phyloP scores from a whole-genome alignment of 2,329 filamentous ascomycete species.

The Pyrenophora tritici-repentis region DNA sequence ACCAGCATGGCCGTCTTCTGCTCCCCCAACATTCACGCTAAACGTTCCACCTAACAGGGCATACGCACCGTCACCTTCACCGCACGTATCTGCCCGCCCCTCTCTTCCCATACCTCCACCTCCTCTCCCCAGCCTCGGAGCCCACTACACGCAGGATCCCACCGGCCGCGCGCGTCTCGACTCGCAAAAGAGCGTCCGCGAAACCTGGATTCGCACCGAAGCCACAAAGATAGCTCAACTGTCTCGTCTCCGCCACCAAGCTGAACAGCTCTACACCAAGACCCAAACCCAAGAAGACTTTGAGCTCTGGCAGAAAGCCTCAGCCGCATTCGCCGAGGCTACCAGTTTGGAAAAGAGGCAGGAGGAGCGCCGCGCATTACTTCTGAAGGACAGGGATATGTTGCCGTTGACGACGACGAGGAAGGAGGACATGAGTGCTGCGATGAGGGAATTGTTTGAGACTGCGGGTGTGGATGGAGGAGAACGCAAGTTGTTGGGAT shows the following conservation, averaged over 20 bases:
- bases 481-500: slow-evolving; percentile 16
- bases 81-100: background rate
- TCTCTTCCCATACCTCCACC: slow-evolving; percentile 10
- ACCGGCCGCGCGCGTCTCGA: slow-evolving; percentile 4
- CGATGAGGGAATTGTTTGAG: background rate
- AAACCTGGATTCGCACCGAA: slow-evolving; percentile 22
- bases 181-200: slow-evolving; percentile 12
- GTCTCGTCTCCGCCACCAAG: background rate
- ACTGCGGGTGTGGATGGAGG: background rate
- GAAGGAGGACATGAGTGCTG: slow-evolving; percentile 8
- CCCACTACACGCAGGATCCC: background rate
- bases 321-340: background rate
- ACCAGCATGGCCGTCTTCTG: background rate
- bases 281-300: slow-evolving; percentile 5
- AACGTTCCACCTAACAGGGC: background rate
- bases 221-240: slow-evolving; percentile 13
- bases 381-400: slow-evolving; percentile 18
- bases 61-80: too few species aligned
- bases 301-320: slow-evolving; percentile 1
- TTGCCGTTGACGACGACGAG: slow-evolving; percentile 15
- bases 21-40: background rate
- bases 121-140: background rate
- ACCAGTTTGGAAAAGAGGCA: slow-evolving; percentile 20
- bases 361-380: slow-evolving; percentile 24
- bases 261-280: background rate